Conservation (phyloP, 306 rosid species). For the Vigna hirtella region DNA sequence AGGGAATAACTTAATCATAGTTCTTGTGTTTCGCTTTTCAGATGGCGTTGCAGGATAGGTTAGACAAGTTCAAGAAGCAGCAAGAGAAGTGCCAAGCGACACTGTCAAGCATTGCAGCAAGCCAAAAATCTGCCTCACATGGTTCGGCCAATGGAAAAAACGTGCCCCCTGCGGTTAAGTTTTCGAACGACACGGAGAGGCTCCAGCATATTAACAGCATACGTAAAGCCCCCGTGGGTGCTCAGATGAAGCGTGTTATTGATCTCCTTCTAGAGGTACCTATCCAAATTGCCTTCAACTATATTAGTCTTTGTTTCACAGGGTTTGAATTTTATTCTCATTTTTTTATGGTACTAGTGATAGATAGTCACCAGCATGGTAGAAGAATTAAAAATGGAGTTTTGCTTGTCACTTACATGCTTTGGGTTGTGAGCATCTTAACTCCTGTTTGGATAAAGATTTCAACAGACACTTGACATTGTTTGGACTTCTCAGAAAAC, state of each 20-base stretch:
- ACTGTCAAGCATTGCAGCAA: conserved; percentile 65
- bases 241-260: conserved; percentile 94
- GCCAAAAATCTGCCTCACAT: conserved; percentile 43
- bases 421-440: background rate
- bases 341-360: background rate
- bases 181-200: conserved; percentile 91
- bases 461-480: background rate
- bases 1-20: background rate
- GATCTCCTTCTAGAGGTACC: conserved; percentile 78
- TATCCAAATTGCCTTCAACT: conserved; percentile 2
- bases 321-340: background rate
- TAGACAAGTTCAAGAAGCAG: conserved; percentile 77
- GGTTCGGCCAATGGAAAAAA: conserved; percentile 51
- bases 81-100: conserved; percentile 76
- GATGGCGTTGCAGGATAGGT: conserved; percentile 71
- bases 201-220: conserved; percentile 88
- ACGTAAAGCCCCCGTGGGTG: conserved; percentile 81
- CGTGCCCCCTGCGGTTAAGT: conserved; percentile 68
- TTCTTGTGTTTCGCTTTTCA: conserved; percentile 17
- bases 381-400: background rate
- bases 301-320: background rate
- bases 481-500: background rate
- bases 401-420: conserved; percentile 5
- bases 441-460: background rate
- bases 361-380: background rate